Base-by-base conservation (phyloP, 805 yeast species). In the Limtongia smithiae region DNA sequence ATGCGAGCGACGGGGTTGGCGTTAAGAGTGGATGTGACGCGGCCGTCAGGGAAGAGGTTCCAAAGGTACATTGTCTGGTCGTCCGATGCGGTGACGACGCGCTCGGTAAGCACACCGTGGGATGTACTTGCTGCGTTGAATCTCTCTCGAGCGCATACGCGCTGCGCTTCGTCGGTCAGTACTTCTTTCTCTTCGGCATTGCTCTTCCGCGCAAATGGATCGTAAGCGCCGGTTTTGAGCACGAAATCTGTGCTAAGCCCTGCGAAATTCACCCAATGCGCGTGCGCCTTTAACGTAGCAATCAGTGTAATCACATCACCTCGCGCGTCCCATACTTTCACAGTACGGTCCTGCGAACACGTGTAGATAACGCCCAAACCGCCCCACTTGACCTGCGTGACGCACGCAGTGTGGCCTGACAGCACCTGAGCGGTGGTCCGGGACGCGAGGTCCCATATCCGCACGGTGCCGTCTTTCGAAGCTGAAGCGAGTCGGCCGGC, bases 21-120 rank as follows among this genome's bases (percentile, higher is more conserved):
- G 1, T 83, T 71, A 65, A 80, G 83, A 8, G 31, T 30, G 6
- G 50, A 9, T 5, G 31, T n/a, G 9, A 22, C 8, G 3, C 18
- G 9, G 24, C 56, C 56, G 17, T 27, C 36, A 4, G 56, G 56
- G 42, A 81, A 68, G 17, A 97, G 97, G 61, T 90, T 94, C 98
- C 98, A 93, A 53, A 93, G 69, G 60, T 84, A 93, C 97, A 93
- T 93, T 22, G 98, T 93, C 69, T 91, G 91, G 69, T 93, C 98
- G 65, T 93, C 98, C 65, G 90, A 80, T 11, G 97, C 97, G 14
- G 97, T 88, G 2, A 89, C 96, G 67, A 93, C 77, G 57, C 95
- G 73, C 67, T 91, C 98, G 27, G 72, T 69, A 15, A 71, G 59
- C 18, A 66, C 64, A 4, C 87, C 87, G 15, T 75, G 74, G n/a